These are phyloP conservation scores for Taiozyma sp. DNA, from an alignment of 1,139 yeast genomes.

Conservation along the genomic window DNA sequence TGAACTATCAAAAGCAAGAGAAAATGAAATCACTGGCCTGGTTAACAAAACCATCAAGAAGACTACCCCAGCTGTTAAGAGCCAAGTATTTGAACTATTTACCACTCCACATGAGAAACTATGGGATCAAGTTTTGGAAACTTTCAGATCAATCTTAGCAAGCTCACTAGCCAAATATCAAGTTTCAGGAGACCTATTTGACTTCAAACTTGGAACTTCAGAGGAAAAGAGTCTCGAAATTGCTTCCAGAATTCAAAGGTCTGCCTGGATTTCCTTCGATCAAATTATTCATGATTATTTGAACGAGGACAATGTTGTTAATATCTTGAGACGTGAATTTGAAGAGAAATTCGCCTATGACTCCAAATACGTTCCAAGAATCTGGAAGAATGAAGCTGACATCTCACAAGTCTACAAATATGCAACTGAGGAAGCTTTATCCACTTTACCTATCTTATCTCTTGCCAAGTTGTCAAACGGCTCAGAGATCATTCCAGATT, in stretches of 20 bases:
- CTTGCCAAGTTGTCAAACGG: conserved; percentile 52
- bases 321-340: conserved; percentile 62
- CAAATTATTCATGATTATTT: conserved; percentile 54
- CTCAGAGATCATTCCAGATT: conserved; percentile 53
- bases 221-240: conserved; percentile 38
- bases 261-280: conserved; percentile 65
- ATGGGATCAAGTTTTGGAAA: conserved; percentile 58
- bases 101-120: conserved; percentile 42
- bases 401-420: conserved; percentile 59
- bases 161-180: conserved; percentile 28
- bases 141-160: conserved; percentile 40
- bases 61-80: conserved; percentile 36
- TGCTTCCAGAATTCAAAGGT: conserved; percentile 39
- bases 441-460: conserved; percentile 55
- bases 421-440: conserved; percentile 55
- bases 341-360: conserved; percentile 85
- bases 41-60: conserved; percentile 37
- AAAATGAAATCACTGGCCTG: conserved; percentile 40
- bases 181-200: conserved; percentile 31
- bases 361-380: conserved; percentile 72
- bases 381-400: conserved; percentile 75
- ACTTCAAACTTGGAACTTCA: conserved; percentile 62
- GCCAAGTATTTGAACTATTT: conserved; percentile 36
- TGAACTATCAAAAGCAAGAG: conserved; percentile 36
- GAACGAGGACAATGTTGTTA: conserved; percentile 53